phyloP scores from a whole-genome alignment of 495 filamentous ascomycete genomes.

The Aspergillus nanangensis region DNA sequence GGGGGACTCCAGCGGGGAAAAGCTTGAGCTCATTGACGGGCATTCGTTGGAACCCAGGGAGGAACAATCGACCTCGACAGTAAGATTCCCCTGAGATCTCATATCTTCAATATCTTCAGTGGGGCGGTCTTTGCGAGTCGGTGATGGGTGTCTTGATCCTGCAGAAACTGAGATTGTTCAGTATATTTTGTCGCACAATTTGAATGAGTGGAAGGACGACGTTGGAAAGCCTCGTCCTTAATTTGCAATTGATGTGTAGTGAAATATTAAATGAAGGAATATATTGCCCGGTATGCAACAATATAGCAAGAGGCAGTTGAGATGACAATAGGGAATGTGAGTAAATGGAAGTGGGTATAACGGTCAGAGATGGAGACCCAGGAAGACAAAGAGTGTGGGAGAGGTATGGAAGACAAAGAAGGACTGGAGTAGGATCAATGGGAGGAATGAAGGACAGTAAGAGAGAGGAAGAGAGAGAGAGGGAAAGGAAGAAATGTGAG shows the following conservation, averaged over 20 bases:
- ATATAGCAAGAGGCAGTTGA: too few relatives aligned
- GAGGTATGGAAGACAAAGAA: conserved; percentile 18
- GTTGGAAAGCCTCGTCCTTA: not conserved
- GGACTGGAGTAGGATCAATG: conserved; percentile 7
- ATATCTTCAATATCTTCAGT: conserved; percentile 32
- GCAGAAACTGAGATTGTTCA: conserved; percentile 14
- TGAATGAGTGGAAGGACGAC: conserved; percentile 6
- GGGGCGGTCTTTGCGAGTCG: conserved; percentile 20
- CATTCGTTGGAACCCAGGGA: conserved; percentile 41
- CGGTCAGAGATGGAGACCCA: not conserved
- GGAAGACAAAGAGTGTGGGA: not conserved
- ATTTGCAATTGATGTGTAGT: too few relatives aligned
- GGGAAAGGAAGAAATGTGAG: conserved; percentile 9
- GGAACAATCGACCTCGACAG: conserved; percentile 41
- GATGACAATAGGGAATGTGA: not conserved
- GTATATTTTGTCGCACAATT: conserved; percentile 7
- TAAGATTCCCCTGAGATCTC: conserved; percentile 37
- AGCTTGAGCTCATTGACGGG: conserved; percentile 43
- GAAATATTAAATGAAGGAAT: conserved; percentile 22
- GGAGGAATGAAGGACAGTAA: conserved; percentile 21
- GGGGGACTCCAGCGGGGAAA: conserved; percentile 42
- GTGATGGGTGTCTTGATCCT: conserved; percentile 28
- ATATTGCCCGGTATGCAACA: conserved; percentile 11
- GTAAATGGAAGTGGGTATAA: not conserved
- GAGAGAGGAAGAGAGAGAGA: conserved; percentile 1